These are phyloP conservation scores for Corylus americana DNA, from an alignment of 306 rosid species.

Conservation along the genomic window DNA sequence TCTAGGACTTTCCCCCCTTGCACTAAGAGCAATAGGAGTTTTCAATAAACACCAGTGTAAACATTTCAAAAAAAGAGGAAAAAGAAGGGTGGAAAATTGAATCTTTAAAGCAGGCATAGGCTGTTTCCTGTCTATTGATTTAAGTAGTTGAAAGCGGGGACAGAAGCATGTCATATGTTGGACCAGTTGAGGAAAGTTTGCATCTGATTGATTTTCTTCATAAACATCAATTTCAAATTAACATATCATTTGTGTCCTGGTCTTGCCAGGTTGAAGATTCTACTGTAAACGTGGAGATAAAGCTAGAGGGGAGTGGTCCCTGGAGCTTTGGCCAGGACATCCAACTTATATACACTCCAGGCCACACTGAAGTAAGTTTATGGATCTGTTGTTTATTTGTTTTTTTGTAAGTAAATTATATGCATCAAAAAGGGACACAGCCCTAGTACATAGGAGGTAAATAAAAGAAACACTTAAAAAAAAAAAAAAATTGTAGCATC, in stretches of 20 bases:
- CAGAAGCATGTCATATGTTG: background rate
- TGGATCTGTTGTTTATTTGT: background rate
- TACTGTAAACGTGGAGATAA: conserved; percentile 11
- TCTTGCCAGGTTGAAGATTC: conserved; percentile 16
- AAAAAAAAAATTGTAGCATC: too few species aligned
- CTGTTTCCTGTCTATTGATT: background rate
- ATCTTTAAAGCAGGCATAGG: background rate
- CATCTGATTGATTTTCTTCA: background rate
- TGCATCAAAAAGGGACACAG: too few species aligned
- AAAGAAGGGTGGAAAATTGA: background rate
- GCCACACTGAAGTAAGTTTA: conserved; percentile 17
- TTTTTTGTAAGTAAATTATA: background rate
- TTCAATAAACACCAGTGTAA: background rate
- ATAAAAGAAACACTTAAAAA: too few species aligned
- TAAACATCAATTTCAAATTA: background rate
- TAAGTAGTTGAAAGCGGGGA: background rate
- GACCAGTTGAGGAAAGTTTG: background rate
- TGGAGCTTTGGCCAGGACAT: conserved; percentile 15
- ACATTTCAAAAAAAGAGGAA: background rate
- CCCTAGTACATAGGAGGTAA: too few species aligned
- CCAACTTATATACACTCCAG: conserved; percentile 25
- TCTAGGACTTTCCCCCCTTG: background rate
- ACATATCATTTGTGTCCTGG: background rate
- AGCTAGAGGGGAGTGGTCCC: conserved; percentile 24
- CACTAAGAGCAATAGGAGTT: background rate